These are phyloP conservation scores for Moringa oleifera DNA, from an alignment of 345 rosid genomes.

Conservation along the genomic window DNA sequence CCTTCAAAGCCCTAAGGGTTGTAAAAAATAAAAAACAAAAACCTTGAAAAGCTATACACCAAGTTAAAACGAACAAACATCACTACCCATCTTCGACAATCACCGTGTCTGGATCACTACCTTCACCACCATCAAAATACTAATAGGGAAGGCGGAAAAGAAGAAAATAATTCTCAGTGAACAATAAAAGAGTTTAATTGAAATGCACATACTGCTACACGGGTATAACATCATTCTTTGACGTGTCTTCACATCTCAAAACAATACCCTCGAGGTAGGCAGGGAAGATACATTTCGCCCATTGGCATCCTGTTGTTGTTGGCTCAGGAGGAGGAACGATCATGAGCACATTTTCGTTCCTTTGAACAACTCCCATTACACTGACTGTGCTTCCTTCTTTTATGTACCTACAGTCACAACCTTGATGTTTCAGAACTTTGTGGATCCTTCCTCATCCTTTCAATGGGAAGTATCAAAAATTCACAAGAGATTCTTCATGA, in stretches of 20 bases:
- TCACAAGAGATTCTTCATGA: background rate
- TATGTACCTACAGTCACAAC: conserved; percentile 39
- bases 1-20: background rate
- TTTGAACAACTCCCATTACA: conserved; percentile 72
- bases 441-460: no score
- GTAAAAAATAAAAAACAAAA: no score
- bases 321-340: conserved; percentile 71
- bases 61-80: background rate
- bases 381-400: conserved; percentile 85
- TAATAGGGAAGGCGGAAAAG: background rate
- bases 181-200: background rate
- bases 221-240: conserved; percentile 66
- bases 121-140: background rate
- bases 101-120: background rate
- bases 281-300: conserved; percentile 58
- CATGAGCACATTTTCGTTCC: conserved; percentile 76
- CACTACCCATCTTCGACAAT: background rate
- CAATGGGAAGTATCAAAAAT: no score
- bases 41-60: background rate
- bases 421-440: background rate
- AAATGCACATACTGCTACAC: conserved; percentile 31
- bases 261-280: conserved; percentile 68
- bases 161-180: background rate
- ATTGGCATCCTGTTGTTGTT: conserved; percentile 65
- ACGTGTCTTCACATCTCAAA: conserved; percentile 69